Conservation (phyloP, 345 rosid genomes). For the Salix brachista region DNA sequence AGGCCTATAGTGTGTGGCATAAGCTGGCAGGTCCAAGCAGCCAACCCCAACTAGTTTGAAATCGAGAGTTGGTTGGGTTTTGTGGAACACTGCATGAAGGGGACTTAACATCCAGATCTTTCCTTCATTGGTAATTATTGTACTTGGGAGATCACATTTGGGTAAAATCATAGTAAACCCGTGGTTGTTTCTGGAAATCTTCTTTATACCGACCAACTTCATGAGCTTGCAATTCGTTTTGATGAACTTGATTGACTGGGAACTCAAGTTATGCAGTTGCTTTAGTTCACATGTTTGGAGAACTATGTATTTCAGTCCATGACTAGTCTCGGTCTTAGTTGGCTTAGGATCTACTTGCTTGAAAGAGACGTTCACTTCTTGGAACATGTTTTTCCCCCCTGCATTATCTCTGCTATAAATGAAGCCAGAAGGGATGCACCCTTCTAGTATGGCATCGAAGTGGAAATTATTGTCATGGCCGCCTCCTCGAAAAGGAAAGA, state of each 20-base stretch:
- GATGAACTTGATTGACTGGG: neutral
- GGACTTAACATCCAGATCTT: neutral
- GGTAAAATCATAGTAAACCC: neutral
- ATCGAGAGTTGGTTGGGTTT: no score
- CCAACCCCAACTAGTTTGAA: no score
- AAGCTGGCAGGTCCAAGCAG: neutral
- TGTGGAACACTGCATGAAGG: no score
- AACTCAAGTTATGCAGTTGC: neutral
- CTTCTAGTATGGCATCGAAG: neutral
- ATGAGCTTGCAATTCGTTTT: neutral
- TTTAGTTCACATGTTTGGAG: neutral
- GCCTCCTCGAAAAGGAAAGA: neutral
- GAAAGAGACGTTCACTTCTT: neutral
- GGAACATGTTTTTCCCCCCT: neutral
- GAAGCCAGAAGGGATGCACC: neutral
- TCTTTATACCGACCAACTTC: neutral
- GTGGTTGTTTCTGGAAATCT: neutral
- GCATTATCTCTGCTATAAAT: neutral
- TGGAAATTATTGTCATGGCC: neutral
- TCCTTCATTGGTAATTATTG: neutral
- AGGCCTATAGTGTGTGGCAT: neutral
- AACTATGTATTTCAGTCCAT: neutral
- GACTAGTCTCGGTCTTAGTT: neutral
- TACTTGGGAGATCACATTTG: neutral
- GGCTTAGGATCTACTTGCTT: neutral